Evolutionary conservation across 1,284 basidiomycete genomes (phyloP).

Genomic region (Tylopilus sp.): DNA sequence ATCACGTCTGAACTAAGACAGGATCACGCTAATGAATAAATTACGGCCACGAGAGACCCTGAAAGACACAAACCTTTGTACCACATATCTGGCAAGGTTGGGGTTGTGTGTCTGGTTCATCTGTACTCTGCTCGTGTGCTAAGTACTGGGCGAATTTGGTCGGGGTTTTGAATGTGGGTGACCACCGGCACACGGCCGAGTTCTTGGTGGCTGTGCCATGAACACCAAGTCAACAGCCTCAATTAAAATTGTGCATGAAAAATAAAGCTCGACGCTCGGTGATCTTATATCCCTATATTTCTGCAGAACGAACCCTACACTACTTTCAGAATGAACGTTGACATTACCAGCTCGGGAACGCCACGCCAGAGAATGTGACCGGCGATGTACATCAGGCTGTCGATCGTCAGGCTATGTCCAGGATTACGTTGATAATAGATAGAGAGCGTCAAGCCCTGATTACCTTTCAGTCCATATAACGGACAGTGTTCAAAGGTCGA

Average conservation of each 20-base stretch:
- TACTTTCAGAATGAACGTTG: no score
- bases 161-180: conserved; percentile 12
- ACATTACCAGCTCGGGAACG: no score
- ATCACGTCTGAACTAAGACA: conserved; percentile 63
- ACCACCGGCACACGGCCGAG: not conserved
- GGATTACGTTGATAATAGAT: conserved; percentile 1
- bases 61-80: conserved; percentile 30
- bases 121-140: not conserved
- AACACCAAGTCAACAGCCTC: no score
- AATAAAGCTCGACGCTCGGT: not conserved
- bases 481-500: conserved; percentile 3
- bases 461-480: not conserved
- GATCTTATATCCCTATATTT: not conserved
- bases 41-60: not conserved
- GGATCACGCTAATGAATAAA: not conserved
- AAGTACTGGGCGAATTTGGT: conserved; percentile 3
- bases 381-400: not conserved
- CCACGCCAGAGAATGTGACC: no score
- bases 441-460: not conserved
- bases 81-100: conserved; percentile 31
- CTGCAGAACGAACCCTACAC: no score
- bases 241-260: no score
- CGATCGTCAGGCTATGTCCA: not conserved
- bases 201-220: conserved; percentile 16
- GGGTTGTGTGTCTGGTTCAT: conserved; percentile 28